Evolutionary conservation across 2,329 filamentous ascomycete species (phyloP).

Genomic region (Alternaria solani): DNA sequence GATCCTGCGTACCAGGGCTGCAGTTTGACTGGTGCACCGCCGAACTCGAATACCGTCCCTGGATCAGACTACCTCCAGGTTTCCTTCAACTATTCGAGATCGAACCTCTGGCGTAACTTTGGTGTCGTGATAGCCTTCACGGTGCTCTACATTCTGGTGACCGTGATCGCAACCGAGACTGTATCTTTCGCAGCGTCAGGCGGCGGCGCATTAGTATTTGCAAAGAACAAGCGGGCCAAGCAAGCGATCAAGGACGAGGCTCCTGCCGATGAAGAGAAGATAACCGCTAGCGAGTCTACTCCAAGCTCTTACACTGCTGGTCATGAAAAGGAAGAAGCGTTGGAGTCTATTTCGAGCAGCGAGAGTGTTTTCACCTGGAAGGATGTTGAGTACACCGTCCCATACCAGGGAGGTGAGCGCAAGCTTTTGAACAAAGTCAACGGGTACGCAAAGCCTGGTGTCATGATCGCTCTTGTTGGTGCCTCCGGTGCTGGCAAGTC

Average conservation of each 20-base stretch:
- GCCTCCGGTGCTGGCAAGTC: slow-evolving; percentile 85
- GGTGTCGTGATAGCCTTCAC: slow-evolving; percentile 79
- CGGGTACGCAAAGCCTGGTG: slow-evolving; percentile 80
- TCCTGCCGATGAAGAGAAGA: slow-evolving; percentile 66
- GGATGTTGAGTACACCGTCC: slow-evolving; percentile 71
- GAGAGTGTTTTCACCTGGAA: slow-evolving; percentile 52
- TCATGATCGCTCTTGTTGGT: slow-evolving; percentile 83
- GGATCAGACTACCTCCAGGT: slow-evolving; percentile 64
- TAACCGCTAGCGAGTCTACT: slow-evolving; percentile 36
- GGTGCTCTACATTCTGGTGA: slow-evolving; percentile 76
- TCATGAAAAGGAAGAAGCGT: slow-evolving; percentile 39
- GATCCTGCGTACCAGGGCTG: slow-evolving; percentile 69
- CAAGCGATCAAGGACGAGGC: slow-evolving; percentile 58
- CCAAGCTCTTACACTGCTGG: slow-evolving; percentile 28
- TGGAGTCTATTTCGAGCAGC: slow-evolving; percentile 49
- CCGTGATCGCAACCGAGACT: slow-evolving; percentile 72
- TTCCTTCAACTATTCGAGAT: slow-evolving; percentile 65
- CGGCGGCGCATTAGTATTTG: slow-evolving; percentile 76
- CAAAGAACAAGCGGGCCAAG: slow-evolving; percentile 70
- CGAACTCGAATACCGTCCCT: slow-evolving; percentile 60
- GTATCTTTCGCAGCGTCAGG: slow-evolving; percentile 69
- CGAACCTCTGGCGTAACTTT: slow-evolving; percentile 75
- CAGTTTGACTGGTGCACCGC: slow-evolving; percentile 64
- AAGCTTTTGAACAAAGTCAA: slow-evolving; percentile 73
- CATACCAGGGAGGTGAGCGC: slow-evolving; percentile 68